phyloP scores from a whole-genome alignment of 345 rosid species.

The Brassica incana region DNA sequence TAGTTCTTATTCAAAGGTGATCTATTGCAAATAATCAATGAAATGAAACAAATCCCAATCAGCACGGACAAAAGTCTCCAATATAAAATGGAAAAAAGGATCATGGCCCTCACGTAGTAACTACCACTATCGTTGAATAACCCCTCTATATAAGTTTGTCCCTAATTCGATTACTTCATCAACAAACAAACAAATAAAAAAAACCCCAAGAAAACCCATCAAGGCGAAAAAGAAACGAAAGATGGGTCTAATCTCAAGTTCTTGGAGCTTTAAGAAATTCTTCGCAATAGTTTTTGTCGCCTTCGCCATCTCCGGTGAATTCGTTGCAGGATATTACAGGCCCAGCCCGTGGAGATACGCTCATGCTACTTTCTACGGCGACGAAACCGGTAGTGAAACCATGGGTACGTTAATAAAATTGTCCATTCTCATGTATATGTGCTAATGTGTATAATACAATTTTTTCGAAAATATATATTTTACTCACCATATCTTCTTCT shows the following conservation, averaged over 20 bases:
- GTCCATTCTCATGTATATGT: not conserved
- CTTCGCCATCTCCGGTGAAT: conserved; percentile 29
- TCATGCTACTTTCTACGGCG: conserved; percentile 75
- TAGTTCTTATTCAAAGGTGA: not conserved
- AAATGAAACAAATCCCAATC: conserved; percentile 30
- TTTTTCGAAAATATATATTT: not conserved
- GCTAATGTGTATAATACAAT: too few species aligned
- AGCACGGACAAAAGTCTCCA: conserved; percentile 34
- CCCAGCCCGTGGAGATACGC: conserved; percentile 61
- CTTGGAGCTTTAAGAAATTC: conserved; percentile 48
- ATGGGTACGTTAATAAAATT: conserved; percentile 45
- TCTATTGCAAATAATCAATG: conserved; percentile 8
- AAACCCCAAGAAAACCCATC: not conserved
- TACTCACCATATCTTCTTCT: not conserved
- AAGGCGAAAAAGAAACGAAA: not conserved
- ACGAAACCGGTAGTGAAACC: conserved; percentile 61
- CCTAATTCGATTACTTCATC: conserved; percentile 24
- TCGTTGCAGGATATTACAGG: conserved; percentile 38
- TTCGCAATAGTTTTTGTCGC: conserved; percentile 26
- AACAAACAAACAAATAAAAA: conserved; percentile 5
- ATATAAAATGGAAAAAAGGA: not conserved
- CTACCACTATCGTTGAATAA: conserved; percentile 18
- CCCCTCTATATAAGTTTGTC: conserved; percentile 27
- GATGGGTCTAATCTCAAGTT: conserved; percentile 28
- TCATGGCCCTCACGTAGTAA: conserved; percentile 39